These are phyloP conservation scores for Carallia brachiata DNA, from an alignment of 345 rosid species.

Conservation along the genomic window DNA sequence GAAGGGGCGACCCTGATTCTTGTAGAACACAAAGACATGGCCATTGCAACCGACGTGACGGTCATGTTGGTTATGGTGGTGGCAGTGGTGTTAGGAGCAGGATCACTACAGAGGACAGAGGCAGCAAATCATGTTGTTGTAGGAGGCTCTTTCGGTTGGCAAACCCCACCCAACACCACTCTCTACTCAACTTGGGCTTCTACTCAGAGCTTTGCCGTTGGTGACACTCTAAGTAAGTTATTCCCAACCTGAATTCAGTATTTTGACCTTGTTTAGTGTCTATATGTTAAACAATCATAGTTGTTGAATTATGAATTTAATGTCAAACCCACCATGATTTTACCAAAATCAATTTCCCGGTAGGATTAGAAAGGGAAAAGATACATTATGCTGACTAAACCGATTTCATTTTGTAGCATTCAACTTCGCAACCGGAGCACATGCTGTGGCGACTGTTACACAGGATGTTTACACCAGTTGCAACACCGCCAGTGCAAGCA, in stretches of 20 bases:
- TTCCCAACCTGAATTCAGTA: neutral
- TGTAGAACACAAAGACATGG: constrained; percentile 29
- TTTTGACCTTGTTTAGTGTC: neutral
- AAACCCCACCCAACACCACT: constrained; percentile 1
- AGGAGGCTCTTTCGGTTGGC: constrained; percentile 42
- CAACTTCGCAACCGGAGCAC: constrained; percentile 17
- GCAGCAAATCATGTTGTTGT: constrained; percentile 27
- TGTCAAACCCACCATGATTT: no score
- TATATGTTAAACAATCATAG: no score
- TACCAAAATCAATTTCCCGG: no score
- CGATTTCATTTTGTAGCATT: constrained; percentile 13
- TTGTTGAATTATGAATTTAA: no score
- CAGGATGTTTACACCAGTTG: constrained; percentile 8
- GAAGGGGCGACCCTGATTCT: constrained; percentile 23
- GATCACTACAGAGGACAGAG: constrained; percentile 4
- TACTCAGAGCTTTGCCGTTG: neutral
- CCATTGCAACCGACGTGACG: constrained; percentile 4
- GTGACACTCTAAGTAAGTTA: constrained; percentile 20
- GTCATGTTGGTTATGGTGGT: constrained; percentile 10
- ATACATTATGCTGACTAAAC: neutral
- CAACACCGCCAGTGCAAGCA: neutral
- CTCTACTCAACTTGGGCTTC: constrained; percentile 20
- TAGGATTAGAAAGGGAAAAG: neutral
- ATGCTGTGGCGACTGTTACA: constrained; percentile 20
- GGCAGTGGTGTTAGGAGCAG: constrained; percentile 8